These are phyloP conservation scores for Zizania palustris DNA, from an alignment of 202 grass and related monocot species.

Conservation along the genomic window DNA sequence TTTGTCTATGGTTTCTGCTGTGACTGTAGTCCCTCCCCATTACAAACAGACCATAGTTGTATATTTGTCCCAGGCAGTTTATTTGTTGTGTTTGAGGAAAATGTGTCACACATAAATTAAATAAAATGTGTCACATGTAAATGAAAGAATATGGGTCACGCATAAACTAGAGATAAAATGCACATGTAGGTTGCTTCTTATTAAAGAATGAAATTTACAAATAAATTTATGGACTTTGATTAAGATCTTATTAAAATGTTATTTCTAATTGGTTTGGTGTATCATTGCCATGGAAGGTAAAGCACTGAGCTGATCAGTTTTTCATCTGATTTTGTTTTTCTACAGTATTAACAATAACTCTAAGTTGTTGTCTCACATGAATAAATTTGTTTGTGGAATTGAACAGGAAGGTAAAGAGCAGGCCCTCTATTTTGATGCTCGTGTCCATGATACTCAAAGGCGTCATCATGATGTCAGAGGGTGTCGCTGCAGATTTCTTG, in stretches of 20 bases:
- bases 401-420: constrained; percentile 97
- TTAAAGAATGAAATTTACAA: constrained; percentile 2
- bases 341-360: background rate
- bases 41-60: background rate
- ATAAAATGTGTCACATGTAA: constrained; percentile 5
- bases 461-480: constrained; percentile 93
- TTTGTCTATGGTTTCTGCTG: background rate
- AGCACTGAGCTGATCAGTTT: constrained; percentile 15
- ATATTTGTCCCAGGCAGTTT: background rate
- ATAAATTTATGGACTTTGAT: constrained; percentile 2
- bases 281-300: background rate
- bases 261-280: constrained; percentile 17
- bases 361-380: constrained; percentile 12
- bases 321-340: constrained; percentile 17
- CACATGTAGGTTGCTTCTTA: constrained; percentile 11
- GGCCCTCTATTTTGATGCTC: constrained; percentile 95
- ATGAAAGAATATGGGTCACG: too few species aligned
- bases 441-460: constrained; percentile 94
- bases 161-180: constrained; percentile 2
- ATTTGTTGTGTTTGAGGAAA: background rate
- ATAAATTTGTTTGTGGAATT: constrained; percentile 23
- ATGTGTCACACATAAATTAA: background rate
- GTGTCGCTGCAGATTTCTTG: constrained; percentile 96
- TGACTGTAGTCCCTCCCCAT: background rate
- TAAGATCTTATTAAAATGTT: background rate